These are phyloP conservation scores for Aspergillus puulaauensis DNA, from an alignment of 2,329 filamentous ascomycete species.

Conservation along the genomic window DNA sequence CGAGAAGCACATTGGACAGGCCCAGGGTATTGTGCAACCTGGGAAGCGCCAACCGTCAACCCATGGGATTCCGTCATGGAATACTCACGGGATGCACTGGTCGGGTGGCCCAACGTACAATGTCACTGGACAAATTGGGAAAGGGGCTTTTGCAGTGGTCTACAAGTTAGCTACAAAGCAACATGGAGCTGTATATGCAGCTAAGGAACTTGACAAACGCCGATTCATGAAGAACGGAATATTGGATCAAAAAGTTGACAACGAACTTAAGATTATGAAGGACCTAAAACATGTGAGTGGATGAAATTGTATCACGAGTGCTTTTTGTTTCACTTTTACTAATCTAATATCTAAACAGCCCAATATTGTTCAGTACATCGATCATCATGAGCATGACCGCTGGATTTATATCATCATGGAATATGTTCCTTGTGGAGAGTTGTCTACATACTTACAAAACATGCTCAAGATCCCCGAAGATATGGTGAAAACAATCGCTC, in stretches of 20 bases:
- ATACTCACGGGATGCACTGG: slow-evolving; percentile 69
- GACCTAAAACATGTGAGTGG: slow-evolving; percentile 72
- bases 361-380: slow-evolving; percentile 89
- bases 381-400: slow-evolving; percentile 78
- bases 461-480: slow-evolving; percentile 65
- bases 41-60: slow-evolving; percentile 24
- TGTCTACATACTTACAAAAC: slow-evolving; percentile 69
- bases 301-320: background rate
- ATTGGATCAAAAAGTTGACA: slow-evolving; percentile 87
- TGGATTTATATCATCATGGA: slow-evolving; percentile 98
- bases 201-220: slow-evolving; percentile 92
- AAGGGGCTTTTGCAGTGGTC: slow-evolving; percentile 92
- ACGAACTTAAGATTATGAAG: slow-evolving; percentile 96
- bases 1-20: slow-evolving; percentile 59
- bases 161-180: slow-evolving; percentile 86
- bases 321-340: slow-evolving; percentile 9
- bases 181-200: slow-evolving; percentile 79
- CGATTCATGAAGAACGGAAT: slow-evolving; percentile 91
- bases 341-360: slow-evolving; percentile 48
- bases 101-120: slow-evolving; percentile 83
- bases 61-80: slow-evolving; percentile 35
- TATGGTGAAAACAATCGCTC: slow-evolving; percentile 69
- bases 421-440: slow-evolving; percentile 76
- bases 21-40: slow-evolving; percentile 25
- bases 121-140: slow-evolving; percentile 76